A percentile compares a stretch with the other conserved stretches of the same genome.
phyloP scores from a whole-genome alignment of 305 asterid genomes.

The Stenogyne calaminthoides region DNA sequence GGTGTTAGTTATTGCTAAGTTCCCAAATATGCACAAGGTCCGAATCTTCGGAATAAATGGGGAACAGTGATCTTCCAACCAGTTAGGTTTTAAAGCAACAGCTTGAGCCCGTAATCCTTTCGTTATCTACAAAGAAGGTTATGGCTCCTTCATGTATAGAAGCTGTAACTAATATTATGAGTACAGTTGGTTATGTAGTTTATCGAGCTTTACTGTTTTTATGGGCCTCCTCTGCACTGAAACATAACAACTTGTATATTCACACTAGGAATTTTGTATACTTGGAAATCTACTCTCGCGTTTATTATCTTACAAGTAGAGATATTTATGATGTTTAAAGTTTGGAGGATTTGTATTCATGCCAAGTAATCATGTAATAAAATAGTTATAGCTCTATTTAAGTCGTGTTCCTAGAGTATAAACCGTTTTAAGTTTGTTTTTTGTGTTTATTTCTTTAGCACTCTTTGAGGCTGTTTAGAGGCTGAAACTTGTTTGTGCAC shows the following conservation, averaged over 20 bases:
- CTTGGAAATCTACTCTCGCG: constrained; percentile 14
- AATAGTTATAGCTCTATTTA: neutral
- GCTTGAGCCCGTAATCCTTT: constrained; percentile 29
- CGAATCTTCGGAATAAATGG: constrained; percentile 93
- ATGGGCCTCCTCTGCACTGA: constrained; percentile 34
- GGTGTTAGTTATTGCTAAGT: constrained; percentile 85
- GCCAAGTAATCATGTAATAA: neutral
- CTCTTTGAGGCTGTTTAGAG: neutral
- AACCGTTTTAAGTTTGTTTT: neutral
- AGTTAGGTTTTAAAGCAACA: constrained; percentile 27
- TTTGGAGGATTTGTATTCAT: neutral
- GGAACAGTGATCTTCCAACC: constrained; percentile 53
- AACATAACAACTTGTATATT: constrained; percentile 49
- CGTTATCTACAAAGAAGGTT: constrained; percentile 31
- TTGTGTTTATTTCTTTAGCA: neutral
- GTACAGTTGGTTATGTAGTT: constrained; percentile 31
- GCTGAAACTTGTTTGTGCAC: neutral
- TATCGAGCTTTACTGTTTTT: constrained; percentile 29
- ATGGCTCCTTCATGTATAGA: constrained; percentile 42
- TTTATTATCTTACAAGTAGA: neutral
- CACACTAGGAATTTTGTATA: constrained; percentile 42
- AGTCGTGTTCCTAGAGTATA: neutral
- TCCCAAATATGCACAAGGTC: constrained; percentile 98
- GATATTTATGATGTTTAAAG: neutral
- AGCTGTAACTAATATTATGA: constrained; percentile 34